Conservation (phyloP, 345 rosid species). For the Eucalyptus cladocalyx region DNA sequence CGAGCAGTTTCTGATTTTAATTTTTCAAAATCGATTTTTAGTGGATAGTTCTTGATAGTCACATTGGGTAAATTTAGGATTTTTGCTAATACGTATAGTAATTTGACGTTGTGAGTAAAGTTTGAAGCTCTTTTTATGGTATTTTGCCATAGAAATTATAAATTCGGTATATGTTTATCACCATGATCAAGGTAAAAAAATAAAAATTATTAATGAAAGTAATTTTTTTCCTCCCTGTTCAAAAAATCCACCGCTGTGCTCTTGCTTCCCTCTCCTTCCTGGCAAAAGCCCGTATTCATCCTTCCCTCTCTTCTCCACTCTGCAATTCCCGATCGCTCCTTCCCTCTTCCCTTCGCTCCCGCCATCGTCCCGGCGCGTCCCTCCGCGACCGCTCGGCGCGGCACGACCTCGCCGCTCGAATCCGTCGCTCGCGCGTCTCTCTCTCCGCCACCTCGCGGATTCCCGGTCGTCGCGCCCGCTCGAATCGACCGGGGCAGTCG, state of each 20-base stretch:
- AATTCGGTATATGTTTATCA: background rate
- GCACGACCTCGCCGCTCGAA: background rate
- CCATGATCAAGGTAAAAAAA: background rate
- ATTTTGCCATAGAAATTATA: background rate
- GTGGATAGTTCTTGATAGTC: too few species aligned
- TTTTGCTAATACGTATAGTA: rapidly evolving
- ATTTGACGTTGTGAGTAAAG: too few species aligned
- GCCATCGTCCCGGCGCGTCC: too few species aligned
- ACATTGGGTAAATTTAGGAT: too few species aligned
- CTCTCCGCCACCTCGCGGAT: background rate
- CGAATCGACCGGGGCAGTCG: background rate
- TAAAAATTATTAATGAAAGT: too few species aligned
- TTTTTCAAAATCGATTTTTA: rapidly evolving
- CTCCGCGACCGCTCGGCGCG: background rate
- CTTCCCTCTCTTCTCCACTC: background rate
- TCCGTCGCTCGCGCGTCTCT: background rate
- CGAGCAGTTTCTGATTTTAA: rapidly evolving
- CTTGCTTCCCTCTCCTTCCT: background rate
- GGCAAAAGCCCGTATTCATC: background rate
- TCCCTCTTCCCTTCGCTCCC: background rate
- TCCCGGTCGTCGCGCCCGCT: background rate
- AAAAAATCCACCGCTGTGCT: background rate
- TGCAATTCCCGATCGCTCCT: background rate
- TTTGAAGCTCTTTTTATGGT: background rate
- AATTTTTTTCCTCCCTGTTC: background rate